Percentiles rank a stretch among this genome's conserved stretches.
Conservation (phyloP, 768 basidiomycete species). For the Sutorius australiensis region DNA sequence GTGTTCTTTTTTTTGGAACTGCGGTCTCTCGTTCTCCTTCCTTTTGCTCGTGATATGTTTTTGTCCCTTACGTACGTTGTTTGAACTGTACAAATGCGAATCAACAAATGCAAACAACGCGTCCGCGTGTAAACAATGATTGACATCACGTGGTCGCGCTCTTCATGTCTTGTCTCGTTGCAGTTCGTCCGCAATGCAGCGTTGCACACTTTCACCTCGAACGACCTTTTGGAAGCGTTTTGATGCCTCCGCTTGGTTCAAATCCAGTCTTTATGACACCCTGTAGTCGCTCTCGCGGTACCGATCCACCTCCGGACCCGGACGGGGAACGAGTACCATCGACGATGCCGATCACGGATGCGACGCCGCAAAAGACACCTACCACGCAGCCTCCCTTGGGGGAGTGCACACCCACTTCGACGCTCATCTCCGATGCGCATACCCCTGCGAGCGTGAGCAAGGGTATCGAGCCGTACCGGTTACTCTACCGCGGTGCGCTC, state of each 20-base stretch:
- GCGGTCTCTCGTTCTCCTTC: conserved; percentile 1
- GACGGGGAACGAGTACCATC: not conserved
- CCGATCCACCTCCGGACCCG: not conserved
- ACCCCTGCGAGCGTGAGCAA: conserved; percentile 5
- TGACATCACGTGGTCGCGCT: conserved; percentile 7
- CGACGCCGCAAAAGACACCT: conserved; percentile 20
- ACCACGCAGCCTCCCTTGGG: not conserved
- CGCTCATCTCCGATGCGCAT: not conserved
- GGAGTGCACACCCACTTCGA: conserved; percentile 4
- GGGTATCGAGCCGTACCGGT: conserved; percentile 34
- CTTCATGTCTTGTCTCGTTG: not conserved
- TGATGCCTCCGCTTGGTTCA: not conserved
- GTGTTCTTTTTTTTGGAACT: not conserved
- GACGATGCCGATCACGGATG: conserved; percentile 11
- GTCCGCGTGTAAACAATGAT: not conserved
- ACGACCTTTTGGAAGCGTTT: not conserved
- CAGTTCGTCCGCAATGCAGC: not conserved
- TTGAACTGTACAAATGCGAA: not conserved
- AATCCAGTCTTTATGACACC: not conserved
- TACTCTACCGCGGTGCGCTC: conserved; percentile 73
- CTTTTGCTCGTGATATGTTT: not conserved
- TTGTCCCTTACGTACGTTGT: not conserved
- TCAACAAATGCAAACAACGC: conserved; percentile 17
- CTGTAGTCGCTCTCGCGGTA: not conserved
- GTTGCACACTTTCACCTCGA: not conserved